These are phyloP conservation scores for Alternaria arbusti DNA, from an alignment of 2,329 filamentous ascomycete species.

Conservation along the genomic window DNA sequence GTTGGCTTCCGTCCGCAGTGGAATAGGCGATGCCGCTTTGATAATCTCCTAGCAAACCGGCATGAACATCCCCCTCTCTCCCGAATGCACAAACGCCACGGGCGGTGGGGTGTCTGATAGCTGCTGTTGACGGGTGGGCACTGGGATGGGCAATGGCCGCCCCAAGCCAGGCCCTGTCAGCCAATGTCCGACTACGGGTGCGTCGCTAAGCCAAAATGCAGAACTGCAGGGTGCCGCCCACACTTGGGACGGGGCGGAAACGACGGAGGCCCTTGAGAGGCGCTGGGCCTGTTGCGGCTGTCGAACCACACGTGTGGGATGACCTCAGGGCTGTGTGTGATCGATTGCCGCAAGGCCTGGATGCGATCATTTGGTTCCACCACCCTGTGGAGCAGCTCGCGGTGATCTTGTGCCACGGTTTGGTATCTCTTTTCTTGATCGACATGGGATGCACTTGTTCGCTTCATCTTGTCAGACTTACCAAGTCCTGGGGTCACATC, in stretches of 20 bases:
- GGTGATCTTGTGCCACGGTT: neutral
- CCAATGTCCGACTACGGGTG: slow-evolving; percentile 32
- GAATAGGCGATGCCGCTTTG: slow-evolving; percentile 14
- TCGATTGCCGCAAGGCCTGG: neutral
- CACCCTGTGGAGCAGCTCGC: neutral
- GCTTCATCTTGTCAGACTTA: neutral
- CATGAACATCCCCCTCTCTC: slow-evolving; percentile 2
- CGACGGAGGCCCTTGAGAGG: slow-evolving; percentile 3
- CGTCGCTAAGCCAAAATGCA: slow-evolving; percentile 17
- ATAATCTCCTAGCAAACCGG: slow-evolving; percentile 13
- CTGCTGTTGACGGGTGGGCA: slow-evolving; percentile 5
- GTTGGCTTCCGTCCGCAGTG: slow-evolving; percentile 2
- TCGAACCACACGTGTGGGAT: slow-evolving; percentile 41
- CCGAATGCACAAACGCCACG: slow-evolving; percentile 24
- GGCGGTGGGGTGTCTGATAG: slow-evolving; percentile 40
- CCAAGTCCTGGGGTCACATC: neutral
- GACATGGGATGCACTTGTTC: neutral
- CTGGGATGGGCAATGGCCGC: slow-evolving; percentile 7
- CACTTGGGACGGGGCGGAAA: slow-evolving; percentile 6
- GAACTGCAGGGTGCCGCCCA: slow-evolving; percentile 25
- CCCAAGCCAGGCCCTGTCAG: slow-evolving; percentile 14
- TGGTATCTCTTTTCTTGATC: neutral
- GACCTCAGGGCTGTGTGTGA: slow-evolving; percentile 4
- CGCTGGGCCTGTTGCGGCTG: slow-evolving; percentile 20
- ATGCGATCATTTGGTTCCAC: neutral